A percentile compares a stretch with the other conserved stretches of the same genome.
phyloP scores from a whole-genome alignment of 2,329 filamentous ascomycete species.

The Pseudogymnoascus destructans region DNA sequence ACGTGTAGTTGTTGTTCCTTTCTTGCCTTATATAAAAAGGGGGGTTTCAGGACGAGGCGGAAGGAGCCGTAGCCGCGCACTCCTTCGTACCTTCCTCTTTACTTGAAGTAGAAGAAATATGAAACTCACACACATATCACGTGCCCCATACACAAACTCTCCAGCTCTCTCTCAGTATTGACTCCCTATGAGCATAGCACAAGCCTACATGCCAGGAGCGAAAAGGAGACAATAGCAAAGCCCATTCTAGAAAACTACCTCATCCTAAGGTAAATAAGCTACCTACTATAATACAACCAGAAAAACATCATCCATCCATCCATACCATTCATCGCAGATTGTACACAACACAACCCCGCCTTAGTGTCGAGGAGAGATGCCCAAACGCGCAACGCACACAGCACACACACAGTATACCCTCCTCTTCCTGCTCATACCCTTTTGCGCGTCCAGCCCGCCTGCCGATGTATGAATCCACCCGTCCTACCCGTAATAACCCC shows the following conservation, averaged over 20 bases:
- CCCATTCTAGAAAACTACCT: background rate
- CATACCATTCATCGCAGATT: background rate
- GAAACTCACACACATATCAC: background rate
- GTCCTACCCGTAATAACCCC: background rate
- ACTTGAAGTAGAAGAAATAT: background rate
- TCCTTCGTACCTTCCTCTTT: background rate
- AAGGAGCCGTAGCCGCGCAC: background rate
- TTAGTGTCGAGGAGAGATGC: background rate
- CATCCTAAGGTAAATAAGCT: background rate
- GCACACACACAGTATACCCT: background rate
- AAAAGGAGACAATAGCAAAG: background rate
- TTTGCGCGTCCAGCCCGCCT: background rate
- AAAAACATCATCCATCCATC: background rate
- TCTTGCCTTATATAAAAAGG: background rate
- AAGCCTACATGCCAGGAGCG: background rate
- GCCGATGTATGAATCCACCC: background rate
- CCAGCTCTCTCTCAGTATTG: no score
- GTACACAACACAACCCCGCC: background rate
- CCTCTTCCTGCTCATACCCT: background rate
- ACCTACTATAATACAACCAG: background rate
- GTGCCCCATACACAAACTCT: background rate
- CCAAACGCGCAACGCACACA: background rate
- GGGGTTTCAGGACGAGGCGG: background rate
- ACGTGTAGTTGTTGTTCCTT: background rate
- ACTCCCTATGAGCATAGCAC: background rate